A percentile compares a stretch with the other conserved stretches of the same genome.
These are phyloP conservation scores for Phytophthora pinifolia DNA, from an alignment of 352 stramenopile genomes.

Conservation along the genomic window DNA sequence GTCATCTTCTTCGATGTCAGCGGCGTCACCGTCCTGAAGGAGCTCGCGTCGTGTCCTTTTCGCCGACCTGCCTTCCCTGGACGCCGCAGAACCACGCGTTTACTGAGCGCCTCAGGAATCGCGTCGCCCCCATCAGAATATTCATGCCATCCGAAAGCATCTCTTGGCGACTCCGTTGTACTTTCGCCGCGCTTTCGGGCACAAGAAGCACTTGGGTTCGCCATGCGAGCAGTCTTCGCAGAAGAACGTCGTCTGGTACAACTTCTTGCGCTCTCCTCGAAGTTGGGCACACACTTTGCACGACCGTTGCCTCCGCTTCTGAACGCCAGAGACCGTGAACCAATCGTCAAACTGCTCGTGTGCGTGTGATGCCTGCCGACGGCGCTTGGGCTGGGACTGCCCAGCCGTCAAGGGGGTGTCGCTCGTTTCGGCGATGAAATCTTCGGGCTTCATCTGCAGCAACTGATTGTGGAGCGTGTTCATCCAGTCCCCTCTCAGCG, in stretches of 20 bases:
- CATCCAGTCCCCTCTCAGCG: not conserved
- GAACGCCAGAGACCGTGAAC: not conserved
- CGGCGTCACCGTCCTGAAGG: too few species aligned
- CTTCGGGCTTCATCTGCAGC: not conserved
- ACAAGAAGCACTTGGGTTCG: not conserved
- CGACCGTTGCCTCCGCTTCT: not conserved
- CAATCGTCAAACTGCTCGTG: conserved; percentile 6
- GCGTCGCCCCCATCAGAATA: not conserved
- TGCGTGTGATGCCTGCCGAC: not conserved
- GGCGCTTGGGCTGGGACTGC: not conserved
- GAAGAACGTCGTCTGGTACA: conserved; percentile 5
- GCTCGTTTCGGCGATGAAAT: not conserved
- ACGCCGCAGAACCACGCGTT: conserved; percentile 4
- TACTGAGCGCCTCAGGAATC: not conserved
- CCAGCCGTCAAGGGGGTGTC: not conserved
- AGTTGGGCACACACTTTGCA: conserved; percentile 1
- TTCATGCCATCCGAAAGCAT: conserved; percentile 7
- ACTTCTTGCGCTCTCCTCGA: conserved; percentile 1
- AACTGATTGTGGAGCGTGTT: not conserved
- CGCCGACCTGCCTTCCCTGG: not conserved
- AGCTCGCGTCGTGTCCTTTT: too few species aligned
- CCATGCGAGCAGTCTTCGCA: not conserved
- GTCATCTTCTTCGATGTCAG: too few species aligned
- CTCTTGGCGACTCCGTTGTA: not conserved
- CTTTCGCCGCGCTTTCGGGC: not conserved